These are phyloP conservation scores for Candolleomyces eurysporus DNA, from an alignment of 768 basidiomycete genomes.

Conservation along the genomic window DNA sequence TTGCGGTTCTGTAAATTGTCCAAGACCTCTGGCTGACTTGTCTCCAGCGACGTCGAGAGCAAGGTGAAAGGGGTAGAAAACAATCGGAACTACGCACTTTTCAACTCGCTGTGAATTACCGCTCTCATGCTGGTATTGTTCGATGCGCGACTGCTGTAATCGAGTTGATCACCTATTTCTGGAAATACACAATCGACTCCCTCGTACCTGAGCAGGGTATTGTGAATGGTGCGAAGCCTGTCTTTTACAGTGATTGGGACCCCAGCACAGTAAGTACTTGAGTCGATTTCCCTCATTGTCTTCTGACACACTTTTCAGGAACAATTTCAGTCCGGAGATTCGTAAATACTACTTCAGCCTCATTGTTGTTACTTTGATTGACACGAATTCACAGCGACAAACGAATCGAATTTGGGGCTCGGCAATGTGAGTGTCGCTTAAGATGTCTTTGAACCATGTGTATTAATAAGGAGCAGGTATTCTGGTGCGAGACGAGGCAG, in stretches of 20 bases:
- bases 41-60: constrained; percentile 13
- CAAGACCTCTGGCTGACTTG: not conserved
- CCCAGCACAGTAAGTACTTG: constrained; percentile 28
- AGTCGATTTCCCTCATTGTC: not conserved
- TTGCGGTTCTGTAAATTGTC: not conserved
- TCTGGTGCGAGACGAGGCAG: constrained; percentile 60
- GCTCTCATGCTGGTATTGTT: constrained; percentile 75
- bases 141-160: constrained; percentile 65
- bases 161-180: constrained; percentile 57
- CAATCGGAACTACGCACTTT: constrained; percentile 36
- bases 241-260: constrained; percentile 54
- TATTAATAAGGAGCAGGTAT: constrained; percentile 46
- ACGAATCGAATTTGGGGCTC: constrained; percentile 57
- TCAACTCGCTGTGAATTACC: constrained; percentile 62
- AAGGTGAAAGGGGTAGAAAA: not conserved
- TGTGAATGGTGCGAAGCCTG: constrained; percentile 51
- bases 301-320: constrained; percentile 26
- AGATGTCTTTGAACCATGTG: not conserved
- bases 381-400: constrained; percentile 33
- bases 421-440: constrained; percentile 51
- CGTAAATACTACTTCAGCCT: constrained; percentile 7
- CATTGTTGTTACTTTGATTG: not conserved
- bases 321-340: constrained; percentile 52
- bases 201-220: constrained; percentile 56
- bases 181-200: constrained; percentile 62